Base-by-base conservation (phyloP, 1,284 basidiomycete genomes). In the Heterobasidion parviporum region DNA sequence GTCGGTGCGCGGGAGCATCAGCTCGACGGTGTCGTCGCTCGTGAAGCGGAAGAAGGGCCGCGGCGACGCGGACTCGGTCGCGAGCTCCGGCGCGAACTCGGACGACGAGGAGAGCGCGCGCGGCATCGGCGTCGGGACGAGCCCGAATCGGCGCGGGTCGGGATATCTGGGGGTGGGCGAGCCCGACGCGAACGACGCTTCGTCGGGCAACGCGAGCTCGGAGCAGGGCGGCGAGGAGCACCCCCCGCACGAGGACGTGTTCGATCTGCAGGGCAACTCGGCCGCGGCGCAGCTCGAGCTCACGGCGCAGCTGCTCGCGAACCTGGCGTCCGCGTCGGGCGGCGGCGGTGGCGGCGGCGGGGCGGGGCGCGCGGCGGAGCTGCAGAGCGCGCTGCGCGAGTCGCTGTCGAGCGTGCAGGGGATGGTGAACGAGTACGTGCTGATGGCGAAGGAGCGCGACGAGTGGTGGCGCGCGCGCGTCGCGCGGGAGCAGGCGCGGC, bases 401-500 rank as follows among this genome's bases (percentile, higher is more conserved):
- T 86, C 87, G 1, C 72, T 94, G 14, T 59, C 70, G 0, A 75
- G 78, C 0, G 78, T 88, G 2, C 78, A 82, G 52, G 70, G 69
- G 1, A 79, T 92, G 66, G 69, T 93, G 16, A 74, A 73, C 50
- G 85, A 90, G 57, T 94, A 91, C 64, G 72, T 85, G 6, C 69
- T 77, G 41, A 94, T 95, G 83, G 77, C 81, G 1, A 76, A 77
- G 50, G 86, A 89, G 54, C 79, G 96, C n/a, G 95, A 98, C 64
- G 78, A 81, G 48, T 98, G 88, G 83, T 92, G 86, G 74, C 73
- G 73, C 52, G 72, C 72, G 38, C 74, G 80, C 57, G 74, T 92
- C 14, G 76, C 78, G 61, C 75, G 78, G 18, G 94, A 97, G 66
- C 77, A 82, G 51, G 82, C 86, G 66, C 79, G 91, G 32, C 83